phyloP scores from a whole-genome alignment of 306 rosid genomes.

The Fagus crenata region DNA sequence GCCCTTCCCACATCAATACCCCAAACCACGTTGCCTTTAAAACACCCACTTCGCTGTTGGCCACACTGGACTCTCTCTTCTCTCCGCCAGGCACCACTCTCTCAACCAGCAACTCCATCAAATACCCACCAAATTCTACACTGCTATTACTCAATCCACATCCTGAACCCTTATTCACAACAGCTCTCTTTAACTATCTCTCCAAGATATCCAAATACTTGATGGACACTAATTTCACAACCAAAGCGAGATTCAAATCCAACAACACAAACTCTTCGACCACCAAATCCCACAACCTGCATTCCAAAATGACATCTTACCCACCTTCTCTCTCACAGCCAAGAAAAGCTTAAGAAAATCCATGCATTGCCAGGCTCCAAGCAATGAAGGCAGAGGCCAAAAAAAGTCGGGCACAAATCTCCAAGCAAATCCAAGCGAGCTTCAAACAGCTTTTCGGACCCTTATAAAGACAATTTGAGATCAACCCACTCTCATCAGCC shows the following conservation, averaged over 20 bases:
- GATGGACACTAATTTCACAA: slow-evolving; percentile 47
- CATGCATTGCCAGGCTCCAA: slow-evolving; percentile 47
- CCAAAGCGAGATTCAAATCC: slow-evolving; percentile 41
- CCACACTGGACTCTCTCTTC: too few species aligned
- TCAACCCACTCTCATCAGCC: slow-evolving; percentile 6
- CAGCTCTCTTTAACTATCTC: slow-evolving; percentile 38
- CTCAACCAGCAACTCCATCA: slow-evolving; percentile 55
- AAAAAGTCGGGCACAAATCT: slow-evolving; percentile 21
- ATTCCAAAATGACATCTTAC: slow-evolving; percentile 40
- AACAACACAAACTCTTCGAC: slow-evolving; percentile 60
- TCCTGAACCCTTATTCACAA: slow-evolving; percentile 39
- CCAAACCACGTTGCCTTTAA: too few species aligned
- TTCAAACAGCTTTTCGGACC: background rate
- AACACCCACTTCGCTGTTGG: too few species aligned
- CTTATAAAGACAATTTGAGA: slow-evolving; percentile 25
- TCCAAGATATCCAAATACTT: slow-evolving; percentile 59
- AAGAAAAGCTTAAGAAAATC: slow-evolving; percentile 69
- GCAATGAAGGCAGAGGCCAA: slow-evolving; percentile 42
- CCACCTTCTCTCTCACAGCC: slow-evolving; percentile 83
- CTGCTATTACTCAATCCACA: too few species aligned
- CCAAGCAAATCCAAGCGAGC: slow-evolving; percentile 14
- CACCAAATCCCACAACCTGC: slow-evolving; percentile 57
- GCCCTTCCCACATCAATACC: too few species aligned
- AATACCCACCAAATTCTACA: slow-evolving; percentile 32
- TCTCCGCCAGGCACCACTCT: too few species aligned